Base-by-base conservation (phyloP, 805 yeast genomes). In the Hanseniaspora hatyaiensis region DNA sequence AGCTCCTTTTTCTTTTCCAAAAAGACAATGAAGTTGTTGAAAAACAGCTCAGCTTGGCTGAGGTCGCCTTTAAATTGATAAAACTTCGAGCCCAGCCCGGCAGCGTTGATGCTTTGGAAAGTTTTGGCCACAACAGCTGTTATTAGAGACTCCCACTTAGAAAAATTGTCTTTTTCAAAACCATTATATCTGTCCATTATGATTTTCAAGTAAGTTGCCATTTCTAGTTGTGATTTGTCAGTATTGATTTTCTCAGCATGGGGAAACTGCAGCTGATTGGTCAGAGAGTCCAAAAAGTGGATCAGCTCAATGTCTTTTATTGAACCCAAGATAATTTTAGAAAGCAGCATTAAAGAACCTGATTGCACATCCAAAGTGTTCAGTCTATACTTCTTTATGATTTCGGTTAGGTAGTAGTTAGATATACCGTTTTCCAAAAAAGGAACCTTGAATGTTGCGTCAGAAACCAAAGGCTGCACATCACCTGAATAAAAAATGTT, bases 1-100 rank as follows among this genome's bases (percentile, higher is more conserved):
- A 70, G 63, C 13, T 64, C 54, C 28, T 57, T 63, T 45, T 63
- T 61, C 30, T 65, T 67, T 26, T 67, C 58, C 8, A 63, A 56
- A 51, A 73, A 74, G 40, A 66, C 66, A 3, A 64, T 49, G 47
- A 65, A 70, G 16, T 73, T 73, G 22, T 61, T 63, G 51, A 70
- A 69, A 12, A 57, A 61, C 36, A 62, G 45, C 9, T 55, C 56
- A 3, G 57, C 50, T 38, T 63, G 63, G 1, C 56, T 53, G 0
- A 30, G 19, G 22, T 55, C 53, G 5, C 55, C 42, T 18, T 47
- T 47, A 13, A 52, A 49, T 1, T 51, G 47, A n/a, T 59, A 64
- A 51, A 64, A 64, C 53, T 49, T 59, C 54, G 62, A 66, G 50
- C 67, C 70, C 50, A 60, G 57, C 52, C 55, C 64, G 34, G 61